A percentile compares a stretch with the other conserved stretches of the same genome.
phyloP scores from a whole-genome alignment of 768 basidiomycete genomes.

The Mycena haematopus region DNA sequence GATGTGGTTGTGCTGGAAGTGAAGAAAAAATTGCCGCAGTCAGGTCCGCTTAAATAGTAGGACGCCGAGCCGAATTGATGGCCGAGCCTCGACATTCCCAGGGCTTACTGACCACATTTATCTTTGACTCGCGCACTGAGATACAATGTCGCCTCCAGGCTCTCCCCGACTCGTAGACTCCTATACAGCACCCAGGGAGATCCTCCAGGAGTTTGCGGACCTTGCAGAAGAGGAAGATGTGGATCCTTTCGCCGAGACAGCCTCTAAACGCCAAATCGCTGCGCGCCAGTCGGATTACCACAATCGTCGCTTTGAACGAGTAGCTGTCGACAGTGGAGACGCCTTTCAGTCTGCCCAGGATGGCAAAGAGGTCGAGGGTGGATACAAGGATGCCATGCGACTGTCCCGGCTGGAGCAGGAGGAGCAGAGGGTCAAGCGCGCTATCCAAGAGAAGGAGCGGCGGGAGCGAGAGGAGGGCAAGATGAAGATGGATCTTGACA shows the following conservation, averaged over 20 bases:
- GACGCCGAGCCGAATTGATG: neutral
- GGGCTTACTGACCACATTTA: constrained; percentile 8
- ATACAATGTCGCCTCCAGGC: constrained; percentile 60
- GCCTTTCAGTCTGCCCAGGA: constrained; percentile 75
- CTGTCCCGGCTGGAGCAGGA: constrained; percentile 90
- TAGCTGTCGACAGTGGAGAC: constrained; percentile 81
- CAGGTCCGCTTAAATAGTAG: constrained; percentile 16
- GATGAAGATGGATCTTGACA: constrained; percentile 88
- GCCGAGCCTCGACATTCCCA: constrained; percentile 7
- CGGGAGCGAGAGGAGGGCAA: constrained; percentile 73
- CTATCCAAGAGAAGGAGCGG: constrained; percentile 90
- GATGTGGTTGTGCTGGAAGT: constrained; percentile 4
- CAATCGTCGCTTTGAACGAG: constrained; percentile 85
- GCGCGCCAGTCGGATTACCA: constrained; percentile 95
- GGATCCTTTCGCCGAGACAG: constrained; percentile 92
- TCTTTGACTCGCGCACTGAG: neutral
- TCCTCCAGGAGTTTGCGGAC: constrained; percentile 92
- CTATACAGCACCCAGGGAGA: constrained; percentile 91
- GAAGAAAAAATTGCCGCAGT: constrained; percentile 31
- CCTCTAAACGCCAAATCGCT: constrained; percentile 92
- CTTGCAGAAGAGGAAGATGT: constrained; percentile 93
- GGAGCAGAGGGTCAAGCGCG: constrained; percentile 80
- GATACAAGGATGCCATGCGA: constrained; percentile 97
- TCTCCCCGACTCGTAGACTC: constrained; percentile 85
- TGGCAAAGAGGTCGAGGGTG: constrained; percentile 76